These are phyloP conservation scores for Marasmius oreades DNA, from an alignment of 1,284 basidiomycete genomes.

Conservation along the genomic window DNA sequence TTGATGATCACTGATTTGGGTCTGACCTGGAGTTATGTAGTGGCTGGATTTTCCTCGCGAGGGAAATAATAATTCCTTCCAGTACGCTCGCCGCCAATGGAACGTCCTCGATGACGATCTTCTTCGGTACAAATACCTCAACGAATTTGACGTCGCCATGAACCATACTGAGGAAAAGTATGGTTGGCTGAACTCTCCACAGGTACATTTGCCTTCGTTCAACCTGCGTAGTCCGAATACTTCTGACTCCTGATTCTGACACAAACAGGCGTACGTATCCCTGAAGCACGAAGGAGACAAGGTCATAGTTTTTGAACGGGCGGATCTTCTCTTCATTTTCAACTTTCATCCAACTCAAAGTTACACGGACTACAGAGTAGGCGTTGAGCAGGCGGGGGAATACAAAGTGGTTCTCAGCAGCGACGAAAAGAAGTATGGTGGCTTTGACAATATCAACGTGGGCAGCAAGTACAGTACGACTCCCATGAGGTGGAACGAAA, in stretches of 20 bases:
- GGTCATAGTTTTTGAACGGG: slow-evolving; percentile 91
- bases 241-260: slow-evolving; percentile 12
- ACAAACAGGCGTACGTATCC: slow-evolving; percentile 76
- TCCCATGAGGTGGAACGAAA: slow-evolving; percentile 86
- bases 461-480: slow-evolving; percentile 77
- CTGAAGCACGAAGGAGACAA: slow-evolving; percentile 93
- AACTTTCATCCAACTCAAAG: slow-evolving; percentile 92
- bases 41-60: slow-evolving; percentile 99
- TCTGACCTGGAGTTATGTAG: slow-evolving; percentile 33
- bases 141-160: slow-evolving; percentile 94
- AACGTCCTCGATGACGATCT: slow-evolving; percentile 86
- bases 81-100: slow-evolving; percentile 94
- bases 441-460: slow-evolving; percentile 78
- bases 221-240: slow-evolving; percentile 7
- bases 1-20: not conserved
- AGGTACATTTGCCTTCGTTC: slow-evolving; percentile 45
- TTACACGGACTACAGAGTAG: slow-evolving; percentile 92
- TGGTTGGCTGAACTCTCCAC: slow-evolving; percentile 83
- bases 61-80: slow-evolving; percentile 94
- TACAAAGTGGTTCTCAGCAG: slow-evolving; percentile 81
- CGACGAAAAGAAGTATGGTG: slow-evolving; percentile 87
- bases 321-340: slow-evolving; percentile 91
- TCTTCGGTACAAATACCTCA: slow-evolving; percentile 89
- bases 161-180: slow-evolving; percentile 79
- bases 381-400: slow-evolving; percentile 84